Conservation (phyloP, 176 grass and related monocot genomes). For the Alloteropsis semialata region DNA sequence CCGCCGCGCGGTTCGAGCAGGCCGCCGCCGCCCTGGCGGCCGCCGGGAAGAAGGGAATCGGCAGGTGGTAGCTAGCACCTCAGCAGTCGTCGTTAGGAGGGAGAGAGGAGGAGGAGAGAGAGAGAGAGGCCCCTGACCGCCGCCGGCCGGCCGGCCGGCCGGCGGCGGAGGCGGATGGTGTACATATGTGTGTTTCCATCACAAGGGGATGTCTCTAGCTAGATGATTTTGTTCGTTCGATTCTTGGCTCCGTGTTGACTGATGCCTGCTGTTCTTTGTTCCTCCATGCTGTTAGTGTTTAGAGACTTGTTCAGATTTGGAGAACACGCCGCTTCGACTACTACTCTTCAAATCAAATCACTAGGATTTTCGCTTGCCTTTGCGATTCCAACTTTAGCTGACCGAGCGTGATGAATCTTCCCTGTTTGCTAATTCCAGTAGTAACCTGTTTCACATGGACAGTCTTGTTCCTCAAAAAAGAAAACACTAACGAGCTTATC, state of each 20-base stretch:
- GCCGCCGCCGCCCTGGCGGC: constrained; percentile 49
- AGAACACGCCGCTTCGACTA: not conserved
- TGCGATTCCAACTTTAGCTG: not conserved
- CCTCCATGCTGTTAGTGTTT: not conserved
- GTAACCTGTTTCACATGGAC: not conserved
- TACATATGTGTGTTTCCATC: constrained; percentile 38
- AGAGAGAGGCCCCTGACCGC: not conserved
- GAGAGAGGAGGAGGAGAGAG: not conserved
- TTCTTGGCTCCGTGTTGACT: not conserved
- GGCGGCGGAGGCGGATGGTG: constrained; percentile 16
- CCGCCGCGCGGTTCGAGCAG: constrained; percentile 67
- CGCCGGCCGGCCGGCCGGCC: not conserved
- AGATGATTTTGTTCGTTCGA: constrained; percentile 16
- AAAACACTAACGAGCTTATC: not conserved
- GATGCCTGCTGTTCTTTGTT: not conserved
- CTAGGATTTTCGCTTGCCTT: not conserved
- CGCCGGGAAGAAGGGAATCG: constrained; percentile 41
- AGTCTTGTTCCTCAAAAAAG: too few species aligned
- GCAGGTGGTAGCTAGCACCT: constrained; percentile 21
- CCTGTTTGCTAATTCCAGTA: not conserved
- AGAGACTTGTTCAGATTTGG: not conserved
- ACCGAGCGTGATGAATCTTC: not conserved
- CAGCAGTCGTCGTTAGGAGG: not conserved
- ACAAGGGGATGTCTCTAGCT: not conserved
- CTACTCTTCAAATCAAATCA: not conserved